phyloP scores from a whole-genome alignment of 345 rosid species.

The Corymbia maculata region DNA sequence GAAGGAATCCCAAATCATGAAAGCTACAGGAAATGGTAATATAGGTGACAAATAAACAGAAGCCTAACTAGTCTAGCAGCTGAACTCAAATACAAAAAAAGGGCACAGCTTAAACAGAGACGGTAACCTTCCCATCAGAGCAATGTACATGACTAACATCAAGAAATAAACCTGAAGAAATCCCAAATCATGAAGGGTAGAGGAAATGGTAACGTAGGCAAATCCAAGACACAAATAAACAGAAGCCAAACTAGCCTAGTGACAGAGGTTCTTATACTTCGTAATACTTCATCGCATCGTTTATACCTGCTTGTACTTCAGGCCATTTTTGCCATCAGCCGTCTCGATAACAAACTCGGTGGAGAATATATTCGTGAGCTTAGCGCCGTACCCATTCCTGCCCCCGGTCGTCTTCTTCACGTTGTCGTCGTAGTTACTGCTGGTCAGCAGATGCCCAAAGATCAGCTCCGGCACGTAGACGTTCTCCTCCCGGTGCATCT shows the following conservation, averaged over 20 bases:
- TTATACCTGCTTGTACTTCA: constrained; percentile 70
- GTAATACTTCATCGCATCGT: neutral
- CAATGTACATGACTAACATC: neutral
- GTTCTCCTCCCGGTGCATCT: constrained; percentile 88
- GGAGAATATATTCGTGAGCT: constrained; percentile 87
- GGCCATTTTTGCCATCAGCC: constrained; percentile 71
- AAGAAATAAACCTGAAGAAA: neutral
- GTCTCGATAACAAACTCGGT: constrained; percentile 86
- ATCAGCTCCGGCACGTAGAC: constrained; percentile 92
- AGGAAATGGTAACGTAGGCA: neutral
- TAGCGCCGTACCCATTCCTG: constrained; percentile 92
- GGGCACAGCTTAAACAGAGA: neutral
- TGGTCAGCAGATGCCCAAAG: constrained; percentile 85
- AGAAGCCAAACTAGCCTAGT: neutral
- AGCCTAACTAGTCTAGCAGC: neutral
- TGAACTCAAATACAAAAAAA: neutral
- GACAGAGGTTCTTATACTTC: too few relatives aligned
- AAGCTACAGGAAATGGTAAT: neutral
- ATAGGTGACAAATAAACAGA: neutral
- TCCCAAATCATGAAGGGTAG: neutral
- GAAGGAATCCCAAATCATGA: neutral
- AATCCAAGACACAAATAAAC: too few relatives aligned
- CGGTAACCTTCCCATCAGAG: neutral
- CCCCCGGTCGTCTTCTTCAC: constrained; percentile 96
- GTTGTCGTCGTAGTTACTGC: constrained; percentile 81